A percentile compares a stretch with the other conserved stretches of the same genome.
Evolutionary conservation across 2,329 filamentous ascomycete genomes (phyloP).

Genomic region (Mycosphaerella arachidis): DNA sequence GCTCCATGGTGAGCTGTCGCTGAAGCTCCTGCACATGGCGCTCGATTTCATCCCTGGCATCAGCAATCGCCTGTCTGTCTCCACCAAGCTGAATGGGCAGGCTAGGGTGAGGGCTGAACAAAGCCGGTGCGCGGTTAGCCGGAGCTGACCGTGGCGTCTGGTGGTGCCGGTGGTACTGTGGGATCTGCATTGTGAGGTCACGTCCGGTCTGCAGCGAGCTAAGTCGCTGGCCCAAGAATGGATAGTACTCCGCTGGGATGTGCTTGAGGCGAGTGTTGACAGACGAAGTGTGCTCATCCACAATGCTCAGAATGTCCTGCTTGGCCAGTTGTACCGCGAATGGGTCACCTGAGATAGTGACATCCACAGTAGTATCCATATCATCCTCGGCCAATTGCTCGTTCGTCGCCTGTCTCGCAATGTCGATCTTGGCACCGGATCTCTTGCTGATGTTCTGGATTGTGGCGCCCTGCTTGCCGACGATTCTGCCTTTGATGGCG

Average conservation of each 20-base stretch:
- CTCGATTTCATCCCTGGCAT: conserved; percentile 76
- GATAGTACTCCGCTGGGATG: conserved; percentile 88
- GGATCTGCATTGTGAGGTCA: conserved; percentile 76
- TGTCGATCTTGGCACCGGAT: conserved; percentile 83
- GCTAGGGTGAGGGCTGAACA: conserved; percentile 67
- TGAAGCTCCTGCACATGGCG: conserved; percentile 70
- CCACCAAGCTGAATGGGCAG: conserved; percentile 81
- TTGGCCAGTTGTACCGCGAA: conserved; percentile 79
- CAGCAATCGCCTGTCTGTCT: conserved; percentile 76
- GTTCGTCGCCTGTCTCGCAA: conserved; percentile 69
- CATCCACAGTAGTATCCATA: conserved; percentile 72
- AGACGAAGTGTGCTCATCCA: conserved; percentile 76
- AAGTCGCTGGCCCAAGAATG: conserved; percentile 75
- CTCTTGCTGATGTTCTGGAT: conserved; percentile 87
- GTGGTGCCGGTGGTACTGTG: conserved; percentile 66
- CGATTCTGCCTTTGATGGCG: conserved; percentile 81
- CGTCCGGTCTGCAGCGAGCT: conserved; percentile 66
- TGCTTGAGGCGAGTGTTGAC: conserved; percentile 76
- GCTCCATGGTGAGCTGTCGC: conserved; percentile 69
- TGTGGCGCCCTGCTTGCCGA: conserved; percentile 83
- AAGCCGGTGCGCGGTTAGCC: conserved; percentile 59
- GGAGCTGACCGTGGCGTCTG: conserved; percentile 63
- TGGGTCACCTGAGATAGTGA: conserved; percentile 85
- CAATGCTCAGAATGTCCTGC: conserved; percentile 80
- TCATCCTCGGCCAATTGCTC: conserved; percentile 61